Base-by-base conservation (phyloP, 2,329 filamentous ascomycete species). In the Aspergillus pseudoglaucus region DNA sequence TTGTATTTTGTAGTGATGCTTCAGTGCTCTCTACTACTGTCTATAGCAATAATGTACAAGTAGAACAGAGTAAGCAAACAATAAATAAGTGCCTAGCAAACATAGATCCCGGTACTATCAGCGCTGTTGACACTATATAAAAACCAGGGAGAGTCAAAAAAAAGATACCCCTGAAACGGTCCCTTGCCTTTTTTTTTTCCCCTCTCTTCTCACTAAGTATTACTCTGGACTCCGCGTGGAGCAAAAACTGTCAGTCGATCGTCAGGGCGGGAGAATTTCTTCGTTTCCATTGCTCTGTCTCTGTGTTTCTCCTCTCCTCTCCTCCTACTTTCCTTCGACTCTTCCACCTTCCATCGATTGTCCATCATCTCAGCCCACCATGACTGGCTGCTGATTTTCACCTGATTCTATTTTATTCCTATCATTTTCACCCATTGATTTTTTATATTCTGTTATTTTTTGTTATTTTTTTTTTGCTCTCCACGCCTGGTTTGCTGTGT, bases 211-310 rank as follows among this genome's bases (percentile, higher is more conserved):
- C 33, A 10, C n/a, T 33, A 3, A 33, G 6, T 9, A 4, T 30
- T 30, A 12, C 25, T 30, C 9, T 30, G 25, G 25, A 30, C 33
- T 37, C 33, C 33, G 33, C 33, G 33, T 37, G 33, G 33, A 17
- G 33, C 17, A 7, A 15, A 18, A 18, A 46, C 47, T 51, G 52
- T 50, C 47, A 47, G 38, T 47, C 39, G 53, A 58, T 56, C 53
- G 48, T 55, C 53, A 56, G 50, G 50, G 50, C 50, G 53, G 27
- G 33, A 30, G 25, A 30, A 30, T 30, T 44, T 44, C 22, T 22
- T 45, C 23, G 17, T 44, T 27, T 38, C 39, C 35, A 12, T 30
- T 12, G 10, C 25, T 27, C 9, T 30, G 25, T 27, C 9, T 30
- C 9, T 12, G 25, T 4, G 45, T 53, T 37, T 47, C 35, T 37